Base-by-base conservation (phyloP, 495 filamentous ascomycete genomes). In the Cercophora samala region DNA sequence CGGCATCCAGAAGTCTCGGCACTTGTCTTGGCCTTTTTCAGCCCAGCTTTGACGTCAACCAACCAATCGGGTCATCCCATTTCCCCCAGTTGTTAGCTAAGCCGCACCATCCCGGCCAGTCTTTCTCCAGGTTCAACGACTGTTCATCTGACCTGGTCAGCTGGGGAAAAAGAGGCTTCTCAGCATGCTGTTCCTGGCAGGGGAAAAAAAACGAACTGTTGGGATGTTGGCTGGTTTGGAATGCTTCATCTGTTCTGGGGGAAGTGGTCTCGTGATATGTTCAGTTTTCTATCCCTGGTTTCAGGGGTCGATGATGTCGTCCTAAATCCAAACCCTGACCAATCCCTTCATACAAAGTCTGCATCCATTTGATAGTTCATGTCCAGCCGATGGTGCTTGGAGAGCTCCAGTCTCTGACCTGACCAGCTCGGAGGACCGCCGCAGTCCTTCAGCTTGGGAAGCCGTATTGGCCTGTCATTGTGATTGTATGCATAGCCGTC, bases 401-500 rank as follows among this genome's bases (percentile, higher is more conserved):
- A 70, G 23, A 21, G 25, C 19, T 62, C 17, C 3, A 62, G n/a
- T 18, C 3, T 37, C 9, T 4, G 15, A 0, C 23, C 61, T 18
- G 24, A 53, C 64, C 29, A 46, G 21, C 64, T 23, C 22, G 29
- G 32, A 52, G 61, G 68, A 2, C 59, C 70, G 6, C 19, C 64
- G 59, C 63, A 66, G 6, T 60, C 56, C 22, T 62, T 24, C 58
- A 65, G 23, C 5, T 9, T 22, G 21, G 74, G 70, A 21, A 74
- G 64, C 58, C 58, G 25, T 11, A 76, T 72, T 2, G 70, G 64
- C 17, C 70, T 62, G 32, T 76, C 74, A 19, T 74, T 74, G 15
- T 60, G 51, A 11, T 26, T 29, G 19, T 64, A 69, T 4, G 67
- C 65, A 29, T 63, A 53, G 2, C 74, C 74, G 26, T 76, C 74